Evolutionary conservation across 2,329 filamentous ascomycete genomes (phyloP), one percentile per base, ranked within the genome.

Genomic region (Corynespora cassiicola): DNA sequence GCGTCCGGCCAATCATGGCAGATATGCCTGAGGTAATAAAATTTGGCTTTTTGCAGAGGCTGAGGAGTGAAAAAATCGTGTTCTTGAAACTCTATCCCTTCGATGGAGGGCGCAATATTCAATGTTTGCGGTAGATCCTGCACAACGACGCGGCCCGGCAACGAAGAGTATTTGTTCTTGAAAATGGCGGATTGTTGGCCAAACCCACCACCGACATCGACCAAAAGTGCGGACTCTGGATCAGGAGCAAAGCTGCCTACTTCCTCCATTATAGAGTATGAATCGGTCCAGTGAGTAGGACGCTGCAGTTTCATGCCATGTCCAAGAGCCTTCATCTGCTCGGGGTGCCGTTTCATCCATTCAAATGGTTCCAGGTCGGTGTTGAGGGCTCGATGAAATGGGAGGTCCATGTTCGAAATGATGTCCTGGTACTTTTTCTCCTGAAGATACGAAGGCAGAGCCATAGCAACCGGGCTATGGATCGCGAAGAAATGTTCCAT

Each of bases 21-120:
- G 10, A 68, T 57, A 31, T 59, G 52, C 9, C 56, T 46, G 6
- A 68, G 38, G 22, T 66, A 62, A 39, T 66, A 68, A 16, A 64
- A 58, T 22, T 62, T 62, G 2, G 62, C 64, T 7, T 47, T 55
- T 7, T 51, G 47, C 23, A 64, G 37, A 1, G 55, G 47, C 18
- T 69, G 65, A 2, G 44, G 36, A 1, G 36, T 54, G 42, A 66
- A 68, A 50, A 67, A 68, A 28, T 68, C 61, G 16, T 68, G 55
- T 8, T 39, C 41, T 22, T 52, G 35, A 17, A 66, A 68, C 12
- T 61, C 56, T 9, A 65, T 45, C 3, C 57, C 58, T 7, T 51
- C 42, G 10, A 50, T 24, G 5, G 28, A 7, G 4, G 45, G 39
- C 4, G 49, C 49, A 15, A 47, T 42, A 14, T 31, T 33, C 10